Evolutionary conservation across 2,329 filamentous ascomycete genomes (phyloP), one percentile per base, ranked within the genome.

Genomic region (Neopestalotiopsis sp.): DNA sequence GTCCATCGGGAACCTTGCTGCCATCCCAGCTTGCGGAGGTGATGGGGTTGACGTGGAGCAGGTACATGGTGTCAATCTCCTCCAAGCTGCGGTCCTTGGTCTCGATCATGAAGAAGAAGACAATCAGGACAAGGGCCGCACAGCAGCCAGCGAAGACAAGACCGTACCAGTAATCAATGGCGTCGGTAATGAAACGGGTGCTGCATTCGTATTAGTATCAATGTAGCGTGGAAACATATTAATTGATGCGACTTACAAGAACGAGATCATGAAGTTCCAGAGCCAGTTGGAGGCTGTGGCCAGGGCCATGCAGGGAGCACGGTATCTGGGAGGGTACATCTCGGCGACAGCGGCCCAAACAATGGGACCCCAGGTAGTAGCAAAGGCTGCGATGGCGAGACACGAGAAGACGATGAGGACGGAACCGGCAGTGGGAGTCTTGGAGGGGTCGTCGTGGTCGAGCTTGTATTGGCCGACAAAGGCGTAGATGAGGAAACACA

Each of bases 31-130:
- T 78, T 64, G 72, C 70, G 10, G 84, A 85, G 66, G 79, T 82
- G 74, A 84, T 84, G 28, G 86, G 84, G 74, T 85, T 85, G 73
- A 88, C 84, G 57, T 77, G 78, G 52, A 81, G 74, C 20, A 86
- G 83, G 77, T 95, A 95, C 91, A 94, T 94, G 69, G 88, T 90
- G 79, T 94, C 92, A 68, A 94, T 90, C 79, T 94, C 91, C 81
- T 94, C 92, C 20, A 94, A 85, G 1, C 88, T 89, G 40, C 91
- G 87, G 74, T 91, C 91, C 79, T 92, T 90, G 70, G 87, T 90
- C 81, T 94, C 92, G 75, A 91, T 90, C 71, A 94, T 85, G 80
- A 93, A 93, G 84, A 94, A 92, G 84, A 90, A 94, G 69, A 94
- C 91, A 64, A 93, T 84, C 20, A 88, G 74, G 4, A 90, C 85